A percentile compares a stretch with the other conserved stretches of the same genome.
phyloP scores from a whole-genome alignment of 306 rosid species.

The Castanea sativa region DNA sequence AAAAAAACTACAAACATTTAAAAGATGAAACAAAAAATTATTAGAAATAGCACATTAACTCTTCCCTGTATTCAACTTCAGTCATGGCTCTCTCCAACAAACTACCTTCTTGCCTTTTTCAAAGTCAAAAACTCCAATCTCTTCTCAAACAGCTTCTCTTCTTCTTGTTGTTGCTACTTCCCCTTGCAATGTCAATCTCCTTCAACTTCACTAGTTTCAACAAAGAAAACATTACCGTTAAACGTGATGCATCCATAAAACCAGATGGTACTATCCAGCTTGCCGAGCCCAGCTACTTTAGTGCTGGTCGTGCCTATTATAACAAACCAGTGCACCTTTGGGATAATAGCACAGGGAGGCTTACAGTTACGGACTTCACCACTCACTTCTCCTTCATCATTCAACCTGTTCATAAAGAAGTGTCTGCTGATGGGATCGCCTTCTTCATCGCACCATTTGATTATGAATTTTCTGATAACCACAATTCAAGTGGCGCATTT shows the following conservation, averaged over 20 bases:
- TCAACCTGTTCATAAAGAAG: neutral
- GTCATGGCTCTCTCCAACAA: neutral
- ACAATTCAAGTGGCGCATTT: conserved; percentile 50
- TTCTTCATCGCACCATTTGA: conserved; percentile 63
- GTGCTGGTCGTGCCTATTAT: conserved; percentile 63
- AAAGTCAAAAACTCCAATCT: too few relatives aligned
- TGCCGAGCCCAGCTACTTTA: conserved; percentile 39
- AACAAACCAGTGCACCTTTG: conserved; percentile 47
- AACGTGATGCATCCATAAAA: conserved; percentile 52
- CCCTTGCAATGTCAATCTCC: conserved; percentile 30
- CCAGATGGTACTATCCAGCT: conserved; percentile 41
- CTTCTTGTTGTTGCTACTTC: conserved; percentile 16
- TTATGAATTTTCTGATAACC: conserved; percentile 20
- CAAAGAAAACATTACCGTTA: too few relatives aligned
- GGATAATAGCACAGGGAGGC: conserved; percentile 40
- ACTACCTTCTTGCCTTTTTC: neutral
- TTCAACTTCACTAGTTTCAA: conserved; percentile 11
- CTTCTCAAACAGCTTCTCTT: neutral
- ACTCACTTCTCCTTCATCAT: conserved; percentile 70
- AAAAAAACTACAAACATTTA: too few relatives aligned
- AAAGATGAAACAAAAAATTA: too few relatives aligned
- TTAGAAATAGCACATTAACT: too few relatives aligned
- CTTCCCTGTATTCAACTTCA: neutral
- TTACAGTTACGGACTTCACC: conserved; percentile 43
- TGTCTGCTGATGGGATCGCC: conserved; percentile 58